Base-by-base conservation (phyloP, 2,329 filamentous ascomycete species). In the Microsporum audouinii region DNA sequence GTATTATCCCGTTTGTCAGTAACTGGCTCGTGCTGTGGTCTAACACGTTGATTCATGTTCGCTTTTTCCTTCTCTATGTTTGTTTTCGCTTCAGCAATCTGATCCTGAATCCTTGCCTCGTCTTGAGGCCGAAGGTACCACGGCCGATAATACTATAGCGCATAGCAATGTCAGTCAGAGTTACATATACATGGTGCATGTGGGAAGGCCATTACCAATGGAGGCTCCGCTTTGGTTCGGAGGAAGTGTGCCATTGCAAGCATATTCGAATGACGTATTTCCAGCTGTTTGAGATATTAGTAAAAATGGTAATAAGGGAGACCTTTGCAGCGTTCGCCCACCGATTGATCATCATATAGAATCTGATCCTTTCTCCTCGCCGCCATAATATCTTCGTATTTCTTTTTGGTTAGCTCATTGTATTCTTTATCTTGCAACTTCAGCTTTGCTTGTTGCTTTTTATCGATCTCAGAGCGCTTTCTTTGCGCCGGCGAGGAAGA, bases 381-480 rank as follows among this genome's bases (percentile, higher is more conserved):
- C 58, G 76, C 78, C 58, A 79, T 80, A 63, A 90, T 74, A 68
- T 84, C 82, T 49, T 86, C 84, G 58, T 84, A 76, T 68, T 82
- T 85, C 74, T 86, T 84, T 61, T 82, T 81, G 71, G 84, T 84
- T 67, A 83, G 78, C 72, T 84, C 84, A 65, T 86, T 84, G 65
- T 88, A 86, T 72, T 91, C 88, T 64, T 82, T 82, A 66, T 83
- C 84, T 72, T 91, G 88, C 68, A 85, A 80, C 72, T 86, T 92
- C 85, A 65, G 80, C 80, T 65, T 89, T 70, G 88, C 88, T 70
- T 88, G 84, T 73, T 91, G 89, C 66, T 86, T 86, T 73, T 84
- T 86, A 76, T 94, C 91, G 72, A 92, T 91, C 72, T 92, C 91
- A 64, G 82, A 82, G 61, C 88, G 85, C 68, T 84, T 85, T 74